These are phyloP conservation scores for Neodidymelliopsis sp. DNA, from an alignment of 2,329 filamentous ascomycete genomes.

Conservation along the genomic window DNA sequence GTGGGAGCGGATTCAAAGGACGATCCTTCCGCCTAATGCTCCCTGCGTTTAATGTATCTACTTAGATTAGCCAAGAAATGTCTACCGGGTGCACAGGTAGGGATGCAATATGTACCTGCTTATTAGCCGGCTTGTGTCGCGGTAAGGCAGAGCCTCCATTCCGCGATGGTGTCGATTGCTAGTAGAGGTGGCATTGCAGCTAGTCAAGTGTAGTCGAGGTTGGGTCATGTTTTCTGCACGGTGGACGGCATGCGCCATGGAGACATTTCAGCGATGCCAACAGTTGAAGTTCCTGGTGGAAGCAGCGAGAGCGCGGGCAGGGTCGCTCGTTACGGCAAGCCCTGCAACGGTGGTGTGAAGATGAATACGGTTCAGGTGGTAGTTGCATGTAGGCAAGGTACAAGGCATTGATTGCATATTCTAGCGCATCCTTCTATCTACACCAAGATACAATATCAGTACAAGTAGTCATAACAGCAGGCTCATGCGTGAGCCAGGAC, in stretches of 20 bases:
- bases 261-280: too few species aligned
- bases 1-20: neutral
- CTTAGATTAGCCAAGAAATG: slow-evolving; percentile 11
- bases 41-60: neutral
- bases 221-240: too few species aligned
- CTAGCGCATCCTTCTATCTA: slow-evolving; percentile 14
- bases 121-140: slow-evolving; percentile 15
- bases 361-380: neutral
- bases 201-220: too few species aligned
- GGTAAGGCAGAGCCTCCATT: slow-evolving; percentile 10
- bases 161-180: too few species aligned
- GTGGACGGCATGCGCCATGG: too few species aligned
- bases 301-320: too few species aligned
- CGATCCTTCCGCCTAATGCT: neutral
- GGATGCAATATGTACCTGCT: neutral
- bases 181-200: too few species aligned
- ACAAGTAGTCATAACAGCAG: slow-evolving; percentile 1
- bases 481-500: slow-evolving; percentile 45
- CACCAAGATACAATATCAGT: slow-evolving; percentile 22
- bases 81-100: neutral
- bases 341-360: neutral
- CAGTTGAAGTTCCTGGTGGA: too few species aligned
- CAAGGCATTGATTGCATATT: slow-evolving; percentile 2
- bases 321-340: neutral
- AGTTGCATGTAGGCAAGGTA: slow-evolving; percentile 5